These are phyloP conservation scores for Oemleria cerasiformis DNA, from an alignment of 306 rosid species.

Conservation along the genomic window DNA sequence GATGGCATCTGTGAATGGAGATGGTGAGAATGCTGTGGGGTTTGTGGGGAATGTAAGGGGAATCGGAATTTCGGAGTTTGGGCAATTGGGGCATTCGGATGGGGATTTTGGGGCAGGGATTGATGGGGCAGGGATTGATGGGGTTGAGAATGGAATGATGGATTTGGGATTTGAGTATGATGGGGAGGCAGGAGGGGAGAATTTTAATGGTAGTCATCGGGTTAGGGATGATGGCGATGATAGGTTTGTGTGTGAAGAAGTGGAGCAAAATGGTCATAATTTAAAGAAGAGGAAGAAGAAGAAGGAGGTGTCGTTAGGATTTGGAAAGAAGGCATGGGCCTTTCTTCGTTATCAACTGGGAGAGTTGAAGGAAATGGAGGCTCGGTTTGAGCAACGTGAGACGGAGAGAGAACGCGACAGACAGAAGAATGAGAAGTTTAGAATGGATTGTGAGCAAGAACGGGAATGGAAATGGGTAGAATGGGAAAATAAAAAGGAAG, in stretches of 20 bases:
- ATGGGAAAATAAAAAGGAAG: slow-evolving; percentile 56
- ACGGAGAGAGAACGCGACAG: slow-evolving; percentile 76
- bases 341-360: slow-evolving; percentile 59
- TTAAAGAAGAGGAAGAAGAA: slow-evolving; percentile 53
- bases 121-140: slow-evolving; percentile 75
- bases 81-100: slow-evolving; percentile 68
- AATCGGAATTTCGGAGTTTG: slow-evolving; percentile 73
- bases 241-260: slow-evolving; percentile 70
- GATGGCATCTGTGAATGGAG: slow-evolving; percentile 39
- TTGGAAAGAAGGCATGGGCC: slow-evolving; percentile 76
- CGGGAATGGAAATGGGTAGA: slow-evolving; percentile 70
- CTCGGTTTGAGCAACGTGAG: slow-evolving; percentile 72
- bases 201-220: slow-evolving; percentile 55
- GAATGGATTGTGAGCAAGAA: slow-evolving; percentile 56
- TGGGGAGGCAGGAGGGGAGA: slow-evolving; percentile 74
- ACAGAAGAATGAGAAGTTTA: slow-evolving; percentile 53
- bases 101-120: slow-evolving; percentile 69
- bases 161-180: slow-evolving; percentile 80
- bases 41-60: slow-evolving; percentile 51
- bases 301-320: slow-evolving; percentile 54
- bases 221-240: slow-evolving; percentile 63
- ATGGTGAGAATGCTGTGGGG: slow-evolving; percentile 49
- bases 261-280: slow-evolving; percentile 52
- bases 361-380: slow-evolving; percentile 74
- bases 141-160: slow-evolving; percentile 79